Evolutionary conservation across 257 asterid genomes (phyloP), one percentile per base, ranked within the genome.

Genomic region (Solanum virginianum): DNA sequence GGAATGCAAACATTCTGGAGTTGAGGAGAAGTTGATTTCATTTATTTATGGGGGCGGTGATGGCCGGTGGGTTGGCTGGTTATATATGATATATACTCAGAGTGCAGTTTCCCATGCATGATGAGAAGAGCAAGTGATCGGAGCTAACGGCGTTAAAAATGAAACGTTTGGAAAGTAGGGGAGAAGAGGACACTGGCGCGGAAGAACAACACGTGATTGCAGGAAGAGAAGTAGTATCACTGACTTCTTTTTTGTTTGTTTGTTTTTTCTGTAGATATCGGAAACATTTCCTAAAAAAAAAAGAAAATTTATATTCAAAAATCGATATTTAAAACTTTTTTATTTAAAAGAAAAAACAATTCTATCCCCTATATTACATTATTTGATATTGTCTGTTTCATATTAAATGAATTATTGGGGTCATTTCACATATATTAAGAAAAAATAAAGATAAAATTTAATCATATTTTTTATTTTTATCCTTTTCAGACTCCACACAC

Each of bases 191-290:
- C 41, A 26, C 39, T 70, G 54, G 60, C 75, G 41, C 5, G 80
- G 53, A 29, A 20, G 83, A 79, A 22, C 84, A 84, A 84, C 89
- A 88, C 87, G 91, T 86, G 92, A 88, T 86, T 69, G 80, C 56
- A 36, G 77, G 41, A 77, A 15, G 26, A 77, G 29, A 51, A 57
- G 66, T 59, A 59, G 83, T 59, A 82, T 70, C 41, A 77, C 80
- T 65, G 81, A 49, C 65, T 36, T 36, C 4, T 36, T 36, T 32
- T 32, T 32, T 32, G 2, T 32, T 32, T 1, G 3, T 32, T 32
- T 32, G 39, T 32, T 32, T 32, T 36, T 36, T 36, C 39, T 4
- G 0, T 36, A 29, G 32, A 29, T 29, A 29, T 29, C 32, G 32
- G 32, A 29, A 29, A 29, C 32, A 29, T 29, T 29, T 29, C 32